Evolutionary conservation across 1,284 basidiomycete species (phyloP).

Genomic region (Schizopora paradoxa): DNA sequence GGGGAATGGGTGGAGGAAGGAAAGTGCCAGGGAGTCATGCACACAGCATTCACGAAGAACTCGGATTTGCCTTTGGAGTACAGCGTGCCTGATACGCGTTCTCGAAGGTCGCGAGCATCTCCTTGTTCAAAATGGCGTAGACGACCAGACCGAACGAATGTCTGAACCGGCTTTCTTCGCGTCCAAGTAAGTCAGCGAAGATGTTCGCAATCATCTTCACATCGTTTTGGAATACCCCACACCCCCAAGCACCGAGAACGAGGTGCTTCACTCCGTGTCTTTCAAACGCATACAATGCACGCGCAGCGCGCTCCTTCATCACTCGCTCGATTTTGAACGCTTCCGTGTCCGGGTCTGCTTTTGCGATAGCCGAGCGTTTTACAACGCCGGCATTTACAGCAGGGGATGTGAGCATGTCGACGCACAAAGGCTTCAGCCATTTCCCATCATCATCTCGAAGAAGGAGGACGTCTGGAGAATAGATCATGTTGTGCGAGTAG

Average conservation of each 20-base stretch:
- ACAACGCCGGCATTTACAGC: conserved; percentile 67
- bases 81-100: conserved; percentile 30
- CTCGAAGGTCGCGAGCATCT: conserved; percentile 47
- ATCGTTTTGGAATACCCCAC: conserved; percentile 63
- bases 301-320: conserved; percentile 66
- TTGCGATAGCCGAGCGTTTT: conserved; percentile 32
- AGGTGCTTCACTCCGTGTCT: conserved; percentile 47
- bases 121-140: conserved; percentile 58
- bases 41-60: no score
- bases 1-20: no score
- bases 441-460: conserved; percentile 19
- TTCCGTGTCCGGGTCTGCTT: conserved; percentile 32
- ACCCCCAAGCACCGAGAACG: conserved; percentile 70
- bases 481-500: conserved; percentile 23
- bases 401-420: conserved; percentile 59
- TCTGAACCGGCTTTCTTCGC: conserved; percentile 43
- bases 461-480: conserved; percentile 20
- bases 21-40: no score
- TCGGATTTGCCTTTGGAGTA: no score
- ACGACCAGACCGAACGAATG: conserved; percentile 55
- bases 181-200: conserved; percentile 54
- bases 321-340: conserved; percentile 38
- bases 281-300: conserved; percentile 61
- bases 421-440: conserved; percentile 48
- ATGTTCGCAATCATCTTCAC: conserved; percentile 49